Percentiles rank a stretch among this genome's conserved stretches.
Conservation (phyloP, 352 stramenopile genomes). For the Phytophthora colocasiae region DNA sequence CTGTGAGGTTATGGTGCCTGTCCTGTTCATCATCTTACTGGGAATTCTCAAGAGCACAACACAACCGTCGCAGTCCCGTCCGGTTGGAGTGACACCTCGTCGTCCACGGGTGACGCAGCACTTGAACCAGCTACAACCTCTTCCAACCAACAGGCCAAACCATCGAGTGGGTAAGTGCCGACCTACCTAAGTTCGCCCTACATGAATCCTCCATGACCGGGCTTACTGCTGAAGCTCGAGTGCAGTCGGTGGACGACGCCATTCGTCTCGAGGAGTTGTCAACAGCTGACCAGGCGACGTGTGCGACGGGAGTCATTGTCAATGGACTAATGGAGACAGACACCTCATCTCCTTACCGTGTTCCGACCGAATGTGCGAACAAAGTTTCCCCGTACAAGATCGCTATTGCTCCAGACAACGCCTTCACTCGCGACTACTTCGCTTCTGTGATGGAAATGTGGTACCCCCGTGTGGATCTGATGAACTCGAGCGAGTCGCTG, state of each 20-base stretch:
- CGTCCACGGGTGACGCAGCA: constrained; percentile 13
- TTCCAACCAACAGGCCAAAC: constrained; percentile 42
- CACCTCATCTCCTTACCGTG: constrained; percentile 36
- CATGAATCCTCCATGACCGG: constrained; percentile 65
- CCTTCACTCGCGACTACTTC: constrained; percentile 71
- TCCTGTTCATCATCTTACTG: constrained; percentile 66
- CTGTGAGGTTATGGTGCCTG: constrained; percentile 59
- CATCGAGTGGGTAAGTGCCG: constrained; percentile 43
- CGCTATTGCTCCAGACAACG: constrained; percentile 54
- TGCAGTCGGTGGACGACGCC: constrained; percentile 50
- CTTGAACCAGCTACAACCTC: constrained; percentile 58
- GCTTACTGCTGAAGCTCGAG: constrained; percentile 57
- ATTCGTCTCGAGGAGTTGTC: constrained; percentile 54
- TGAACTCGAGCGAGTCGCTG: constrained; percentile 32
- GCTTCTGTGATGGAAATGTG: constrained; percentile 49
- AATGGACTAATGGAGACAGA: constrained; percentile 46
- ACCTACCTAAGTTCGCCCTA: constrained; percentile 53
- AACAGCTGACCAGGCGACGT: constrained; percentile 31
- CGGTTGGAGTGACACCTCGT: constrained; percentile 53
- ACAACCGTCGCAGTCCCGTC: constrained; percentile 54
- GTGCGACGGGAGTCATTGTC: constrained; percentile 35
- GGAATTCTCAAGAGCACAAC: constrained; percentile 62
- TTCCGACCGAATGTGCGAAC: constrained; percentile 42
- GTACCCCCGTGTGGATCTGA: constrained; percentile 58
- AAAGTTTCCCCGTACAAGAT: constrained; percentile 70